Conservation (phyloP, 768 basidiomycete genomes). For the Mycena venus region DNA sequence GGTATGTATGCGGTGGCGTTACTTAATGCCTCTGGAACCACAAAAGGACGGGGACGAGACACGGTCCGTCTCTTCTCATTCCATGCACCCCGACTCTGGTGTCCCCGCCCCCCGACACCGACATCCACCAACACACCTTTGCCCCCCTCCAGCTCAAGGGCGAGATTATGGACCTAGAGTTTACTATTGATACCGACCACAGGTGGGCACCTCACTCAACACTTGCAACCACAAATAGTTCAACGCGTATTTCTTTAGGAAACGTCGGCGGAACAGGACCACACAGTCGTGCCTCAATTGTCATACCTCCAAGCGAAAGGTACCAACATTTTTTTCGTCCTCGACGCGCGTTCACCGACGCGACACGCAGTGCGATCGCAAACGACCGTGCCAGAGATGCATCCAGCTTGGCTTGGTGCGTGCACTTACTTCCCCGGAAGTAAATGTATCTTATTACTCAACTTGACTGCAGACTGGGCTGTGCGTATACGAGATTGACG, state of each 20-base stretch:
- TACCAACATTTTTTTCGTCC: constrained; percentile 48
- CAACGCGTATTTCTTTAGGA: constrained; percentile 62
- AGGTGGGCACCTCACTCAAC: constrained; percentile 50
- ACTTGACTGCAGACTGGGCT: constrained; percentile 83
- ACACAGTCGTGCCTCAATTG: constrained; percentile 92
- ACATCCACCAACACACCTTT: constrained; percentile 37
- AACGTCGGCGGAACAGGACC: constrained; percentile 90
- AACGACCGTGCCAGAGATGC: constrained; percentile 91
- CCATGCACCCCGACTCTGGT: too few relatives aligned
- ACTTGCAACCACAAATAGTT: background rate
- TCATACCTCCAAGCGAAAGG: constrained; percentile 95
- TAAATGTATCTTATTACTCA: background rate
- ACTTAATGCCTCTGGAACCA: too few relatives aligned
- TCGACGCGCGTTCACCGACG: background rate
- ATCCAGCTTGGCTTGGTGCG: constrained; percentile 89
- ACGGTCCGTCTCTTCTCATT: background rate
- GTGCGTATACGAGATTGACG: constrained; percentile 95
- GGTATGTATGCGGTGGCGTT: too few relatives aligned
- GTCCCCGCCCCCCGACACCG: constrained; percentile 1
- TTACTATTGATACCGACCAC: constrained; percentile 78
- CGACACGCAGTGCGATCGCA: constrained; percentile 86
- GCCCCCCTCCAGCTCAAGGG: constrained; percentile 78
- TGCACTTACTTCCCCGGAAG: background rate
- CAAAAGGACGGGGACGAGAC: too few relatives aligned
- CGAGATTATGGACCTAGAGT: constrained; percentile 84